Evolutionary conservation across 805 yeast species (phyloP).

Genomic region (Lachancea sp.): DNA sequence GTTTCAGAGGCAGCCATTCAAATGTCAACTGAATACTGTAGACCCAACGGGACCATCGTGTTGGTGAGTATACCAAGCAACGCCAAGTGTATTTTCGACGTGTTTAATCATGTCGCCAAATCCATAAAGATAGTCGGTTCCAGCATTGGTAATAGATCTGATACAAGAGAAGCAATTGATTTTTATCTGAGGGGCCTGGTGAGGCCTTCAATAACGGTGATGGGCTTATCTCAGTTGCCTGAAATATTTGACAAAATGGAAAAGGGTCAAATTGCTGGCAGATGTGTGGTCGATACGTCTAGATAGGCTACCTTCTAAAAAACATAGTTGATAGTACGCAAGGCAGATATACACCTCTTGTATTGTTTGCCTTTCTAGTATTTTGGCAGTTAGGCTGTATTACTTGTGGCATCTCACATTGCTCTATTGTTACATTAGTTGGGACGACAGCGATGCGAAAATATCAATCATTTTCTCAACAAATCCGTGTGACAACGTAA

Average conservation of each 20-base stretch:
- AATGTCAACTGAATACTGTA: slow-evolving; percentile 51
- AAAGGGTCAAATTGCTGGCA: slow-evolving; percentile 78
- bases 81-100: slow-evolving; percentile 41
- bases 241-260: slow-evolving; percentile 70
- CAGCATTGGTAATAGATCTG: slow-evolving; percentile 48
- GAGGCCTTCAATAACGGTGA: slow-evolving; percentile 66
- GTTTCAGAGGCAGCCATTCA: slow-evolving; percentile 63
- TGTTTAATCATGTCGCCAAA: slow-evolving; percentile 44
- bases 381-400: too few species aligned
- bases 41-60: slow-evolving; percentile 55
- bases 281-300: slow-evolving; percentile 76
- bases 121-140: slow-evolving; percentile 44
- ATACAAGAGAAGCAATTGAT: slow-evolving; percentile 59
- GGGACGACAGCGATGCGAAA: too few species aligned
- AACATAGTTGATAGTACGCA: too few species aligned
- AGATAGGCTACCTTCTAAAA: too few species aligned
- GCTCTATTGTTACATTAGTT: too few species aligned
- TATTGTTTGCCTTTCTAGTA: too few species aligned
- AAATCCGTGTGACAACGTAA: too few species aligned
- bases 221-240: slow-evolving; percentile 66
- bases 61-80: slow-evolving; percentile 56
- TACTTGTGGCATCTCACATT: too few species aligned
- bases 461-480: too few species aligned
- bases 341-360: too few species aligned
- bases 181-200: slow-evolving; percentile 68